Evolutionary conservation across 208 protist genomes (phyloP), one percentile per base, ranked within the genome.

Genomic region (Trypanosoma theileri): DNA sequence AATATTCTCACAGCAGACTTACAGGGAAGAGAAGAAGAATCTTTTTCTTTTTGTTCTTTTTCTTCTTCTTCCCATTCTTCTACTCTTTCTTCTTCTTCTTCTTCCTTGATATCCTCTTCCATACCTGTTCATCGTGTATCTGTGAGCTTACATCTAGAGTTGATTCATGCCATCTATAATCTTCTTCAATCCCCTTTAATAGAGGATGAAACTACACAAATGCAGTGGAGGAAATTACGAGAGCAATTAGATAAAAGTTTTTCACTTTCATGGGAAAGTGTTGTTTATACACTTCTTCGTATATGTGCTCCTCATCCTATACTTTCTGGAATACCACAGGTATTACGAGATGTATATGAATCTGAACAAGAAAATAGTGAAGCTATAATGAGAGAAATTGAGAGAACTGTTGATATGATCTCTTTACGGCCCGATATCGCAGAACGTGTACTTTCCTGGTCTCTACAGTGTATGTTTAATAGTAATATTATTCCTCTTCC

Each of bases 241-340:
- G 64, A 65, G 41, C 56, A 76, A 26, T 11, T 76, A 48, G 31
- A 24, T 17, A 40, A 52, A n/a, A 66, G 64, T 66, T 70, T 69
- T 66, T 7, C 35, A 7, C 19, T n/a, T 16, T 70, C 71, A 26
- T 76, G 63, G 71, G 24, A 60, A 40, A 48, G 52, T 53, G 59
- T 63, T 35, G 63, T 76, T 46, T 51, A 70, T 48, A 76, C 71
- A 28, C 31, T 76, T 17, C 58, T 76, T 22, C 28, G 26, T 45
- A 26, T 70, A 16, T 76, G 71, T 44, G 44, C 55, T 59, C 51
- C 42, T 17, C 55, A 1, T 21, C 31, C 48, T 48, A 31, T 35
- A 35, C 28, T 6, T 6, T 1, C 4, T 35, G 28, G 28, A 35
- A 35, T 35, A 35, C 3, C 65, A 54, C 9, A 35, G 12, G 7